A percentile compares a stretch with the other conserved stretches of the same genome.
Evolutionary conservation across 345 rosid species (phyloP).

Genomic region (Stellera chamaejasme): DNA sequence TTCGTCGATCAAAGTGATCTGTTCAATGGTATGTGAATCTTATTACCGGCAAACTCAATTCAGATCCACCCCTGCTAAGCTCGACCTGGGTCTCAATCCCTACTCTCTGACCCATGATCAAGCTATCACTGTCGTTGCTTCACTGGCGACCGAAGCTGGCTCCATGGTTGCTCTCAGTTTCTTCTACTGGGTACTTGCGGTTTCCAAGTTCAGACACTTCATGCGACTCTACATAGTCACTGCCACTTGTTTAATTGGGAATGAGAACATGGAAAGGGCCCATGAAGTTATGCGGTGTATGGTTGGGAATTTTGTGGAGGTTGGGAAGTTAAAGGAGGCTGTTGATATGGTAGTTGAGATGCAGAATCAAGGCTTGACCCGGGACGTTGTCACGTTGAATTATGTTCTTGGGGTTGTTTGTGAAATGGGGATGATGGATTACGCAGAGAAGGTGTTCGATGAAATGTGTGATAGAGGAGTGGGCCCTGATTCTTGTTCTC

Average conservation of each 20-base stretch:
- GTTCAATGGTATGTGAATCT: conserved; percentile 47
- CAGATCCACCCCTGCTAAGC: conserved; percentile 26
- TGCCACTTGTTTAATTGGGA: conserved; percentile 44
- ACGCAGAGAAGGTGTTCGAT: conserved; percentile 60
- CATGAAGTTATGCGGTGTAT: conserved; percentile 54
- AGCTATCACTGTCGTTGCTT: conserved; percentile 63
- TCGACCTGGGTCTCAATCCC: conserved; percentile 30
- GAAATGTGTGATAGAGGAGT: conserved; percentile 70
- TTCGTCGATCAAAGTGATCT: conserved; percentile 31
- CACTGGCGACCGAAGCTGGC: conserved; percentile 67
- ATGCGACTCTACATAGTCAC: conserved; percentile 72
- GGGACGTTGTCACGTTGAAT: conserved; percentile 34
- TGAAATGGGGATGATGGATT: conserved; percentile 44
- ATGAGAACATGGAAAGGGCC: conserved; percentile 61
- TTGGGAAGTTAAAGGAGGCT: conserved; percentile 65
- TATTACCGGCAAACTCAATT: conserved; percentile 30
- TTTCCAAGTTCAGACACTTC: conserved; percentile 55
- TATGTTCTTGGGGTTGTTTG: conserved; percentile 32
- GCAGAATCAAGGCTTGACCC: conserved; percentile 58
- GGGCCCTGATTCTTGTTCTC: conserved; percentile 42
- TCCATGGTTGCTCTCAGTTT: conserved; percentile 77
- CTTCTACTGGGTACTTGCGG: conserved; percentile 62
- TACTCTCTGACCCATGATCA: conserved; percentile 63
- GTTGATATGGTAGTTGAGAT: conserved; percentile 68
- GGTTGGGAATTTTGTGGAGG: conserved; percentile 64